Evolutionary conservation across 2,329 filamentous ascomycete genomes (phyloP), one percentile per base, ranked within the genome.

Genomic region (Orbilia brochopaga): DNA sequence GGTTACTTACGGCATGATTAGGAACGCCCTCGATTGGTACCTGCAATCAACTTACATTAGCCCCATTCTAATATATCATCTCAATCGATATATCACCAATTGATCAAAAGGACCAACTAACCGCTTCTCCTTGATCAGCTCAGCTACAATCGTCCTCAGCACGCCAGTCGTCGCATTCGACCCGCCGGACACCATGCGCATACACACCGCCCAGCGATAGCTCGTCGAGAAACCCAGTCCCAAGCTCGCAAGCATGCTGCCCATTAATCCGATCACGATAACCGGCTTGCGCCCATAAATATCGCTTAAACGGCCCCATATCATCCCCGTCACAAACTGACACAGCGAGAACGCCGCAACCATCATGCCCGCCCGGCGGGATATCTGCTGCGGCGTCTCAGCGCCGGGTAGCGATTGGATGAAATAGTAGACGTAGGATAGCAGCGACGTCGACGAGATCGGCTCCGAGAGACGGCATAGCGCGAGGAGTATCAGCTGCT

Each of bases 341-440:
- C 89, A 88, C 0, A 87, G 88, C 0, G 90, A 92, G 78, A 96
- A 96, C 42, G 87, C 87, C 11, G 89, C 90, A 53, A 90, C 87
- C 23, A 96, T 82, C 1, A 95, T 81, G 42, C 91, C 91, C 0
- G 90, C 89, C 78, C 94, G 91, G 19, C 84, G 83, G 0, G 91
- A 86, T 74, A 96, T 92, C 17, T 72, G 42, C 24, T 72, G 42
- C n/a, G 67, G 67, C 1, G 85, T 86, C 1, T 83, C 83, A 60
- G 87, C 84, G 1, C 84, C 80, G 19, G 84, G 78, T 76, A 96
- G 93, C 67, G 88, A 93, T 75, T 86, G 87, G n/a, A 96, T 85
- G 79, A 94, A 90, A 79, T 93, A 95, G 80, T 91, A 95, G 82
- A 95, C 87, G 79, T 95, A 95, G 1, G 89, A 85, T 79, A 89